A percentile compares a stretch with the other conserved stretches of the same genome.
Conservation (phyloP, 1,139 yeast genomes). For the Yamadazyma sp. region DNA sequence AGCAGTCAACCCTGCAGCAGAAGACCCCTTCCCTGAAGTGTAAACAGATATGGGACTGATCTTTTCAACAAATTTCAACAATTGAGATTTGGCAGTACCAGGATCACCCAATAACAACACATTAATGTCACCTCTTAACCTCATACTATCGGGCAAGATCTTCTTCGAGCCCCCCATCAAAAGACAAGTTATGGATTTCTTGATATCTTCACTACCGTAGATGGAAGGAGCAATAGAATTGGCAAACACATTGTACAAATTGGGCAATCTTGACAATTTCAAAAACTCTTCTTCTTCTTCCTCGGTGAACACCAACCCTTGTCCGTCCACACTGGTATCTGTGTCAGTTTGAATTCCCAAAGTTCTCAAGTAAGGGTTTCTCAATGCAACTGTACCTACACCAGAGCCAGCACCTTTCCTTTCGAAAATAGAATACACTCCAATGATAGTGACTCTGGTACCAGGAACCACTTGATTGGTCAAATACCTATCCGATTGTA, state of each 20-base stretch:
- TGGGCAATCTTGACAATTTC: constrained; percentile 76
- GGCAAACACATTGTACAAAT: constrained; percentile 82
- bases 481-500: constrained; percentile 86
- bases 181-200: constrained; percentile 88
- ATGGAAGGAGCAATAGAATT: constrained; percentile 94
- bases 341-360: constrained; percentile 84
- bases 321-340: constrained; percentile 64
- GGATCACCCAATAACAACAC: constrained; percentile 95
- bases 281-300: constrained; percentile 93
- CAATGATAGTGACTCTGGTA: constrained; percentile 86
- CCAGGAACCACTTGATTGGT: constrained; percentile 95
- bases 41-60: constrained; percentile 93
- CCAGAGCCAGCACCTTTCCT: constrained; percentile 35
- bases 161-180: constrained; percentile 95
- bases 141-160: constrained; percentile 91
- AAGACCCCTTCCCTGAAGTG: constrained; percentile 98
- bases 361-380: constrained; percentile 88
- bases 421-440: constrained; percentile 89
- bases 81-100: constrained; percentile 97
- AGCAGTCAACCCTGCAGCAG: constrained; percentile 99
- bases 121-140: constrained; percentile 95
- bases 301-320: constrained; percentile 73
- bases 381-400: constrained; percentile 70
- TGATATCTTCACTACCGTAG: constrained; percentile 89
- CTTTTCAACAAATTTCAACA: constrained; percentile 91